Conservation (phyloP, 495 filamentous ascomycete genomes). For the Hyaloscypha bicolor region DNA sequence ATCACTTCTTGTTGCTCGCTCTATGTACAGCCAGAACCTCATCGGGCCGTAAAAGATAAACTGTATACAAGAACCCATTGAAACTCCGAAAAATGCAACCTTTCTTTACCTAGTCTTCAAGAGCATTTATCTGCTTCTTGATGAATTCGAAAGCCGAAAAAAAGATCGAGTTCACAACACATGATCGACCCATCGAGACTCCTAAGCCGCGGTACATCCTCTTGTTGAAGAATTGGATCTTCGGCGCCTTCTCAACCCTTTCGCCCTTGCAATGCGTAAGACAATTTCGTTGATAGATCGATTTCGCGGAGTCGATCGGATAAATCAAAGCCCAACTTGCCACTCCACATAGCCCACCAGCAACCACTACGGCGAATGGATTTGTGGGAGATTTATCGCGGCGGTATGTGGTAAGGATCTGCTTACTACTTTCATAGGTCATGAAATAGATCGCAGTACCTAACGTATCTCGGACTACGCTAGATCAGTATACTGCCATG, state of each 20-base stretch:
- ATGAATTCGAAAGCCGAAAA: constrained; percentile 77
- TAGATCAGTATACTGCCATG: constrained; percentile 15
- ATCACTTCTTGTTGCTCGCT: background rate
- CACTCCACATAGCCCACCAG: constrained; percentile 77
- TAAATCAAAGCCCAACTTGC: constrained; percentile 83
- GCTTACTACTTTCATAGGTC: constrained; percentile 89
- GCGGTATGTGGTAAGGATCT: constrained; percentile 73
- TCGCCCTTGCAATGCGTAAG: constrained; percentile 66
- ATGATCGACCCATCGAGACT: constrained; percentile 78
- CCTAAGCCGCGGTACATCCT: constrained; percentile 77
- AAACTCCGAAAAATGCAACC: constrained; percentile 6
- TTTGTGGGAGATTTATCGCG: constrained; percentile 68
- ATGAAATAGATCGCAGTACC: constrained; percentile 91
- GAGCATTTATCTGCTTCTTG: constrained; percentile 57
- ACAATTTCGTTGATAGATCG: constrained; percentile 79
- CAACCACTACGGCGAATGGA: constrained; percentile 70
- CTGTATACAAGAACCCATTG: constrained; percentile 12
- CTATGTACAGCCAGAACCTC: background rate
- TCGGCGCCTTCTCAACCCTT: constrained; percentile 55
- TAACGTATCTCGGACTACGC: constrained; percentile 75
- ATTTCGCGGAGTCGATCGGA: constrained; percentile 83
- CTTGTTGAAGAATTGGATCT: constrained; percentile 71
- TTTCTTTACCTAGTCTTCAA: constrained; percentile 29
- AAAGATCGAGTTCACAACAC: constrained; percentile 74
- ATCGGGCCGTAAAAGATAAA: background rate